Evolutionary conservation across 2,329 filamentous ascomycete genomes (phyloP).

Genomic region (Elsinoe batatas): DNA sequence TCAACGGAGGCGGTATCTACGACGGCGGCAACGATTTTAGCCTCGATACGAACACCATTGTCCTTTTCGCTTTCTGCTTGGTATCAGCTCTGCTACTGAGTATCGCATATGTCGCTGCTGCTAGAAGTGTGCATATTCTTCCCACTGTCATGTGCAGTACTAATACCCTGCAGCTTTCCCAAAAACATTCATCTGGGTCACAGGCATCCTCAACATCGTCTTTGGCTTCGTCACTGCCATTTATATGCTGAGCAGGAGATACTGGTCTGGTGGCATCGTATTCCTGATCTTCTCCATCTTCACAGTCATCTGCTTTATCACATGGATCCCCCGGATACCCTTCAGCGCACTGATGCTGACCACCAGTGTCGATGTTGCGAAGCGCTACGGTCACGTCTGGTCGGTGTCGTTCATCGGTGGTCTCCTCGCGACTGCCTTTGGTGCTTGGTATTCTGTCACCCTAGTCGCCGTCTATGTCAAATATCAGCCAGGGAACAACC

Average conservation of each 20-base stretch:
- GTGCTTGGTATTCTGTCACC: slow-evolving; percentile 78
- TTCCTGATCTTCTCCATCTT: slow-evolving; percentile 78
- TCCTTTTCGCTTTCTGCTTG: slow-evolving; percentile 74
- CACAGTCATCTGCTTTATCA: slow-evolving; percentile 71
- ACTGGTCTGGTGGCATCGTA: slow-evolving; percentile 78
- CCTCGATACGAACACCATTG: slow-evolving; percentile 73
- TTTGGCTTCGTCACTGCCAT: slow-evolving; percentile 78
- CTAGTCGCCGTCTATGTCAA: slow-evolving; percentile 78
- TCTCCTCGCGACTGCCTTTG: slow-evolving; percentile 62
- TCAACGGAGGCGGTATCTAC: slow-evolving; percentile 66
- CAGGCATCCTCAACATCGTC: slow-evolving; percentile 76
- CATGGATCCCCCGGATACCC: slow-evolving; percentile 82
- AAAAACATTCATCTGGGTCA: slow-evolving; percentile 69
- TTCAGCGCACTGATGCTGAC: slow-evolving; percentile 86
- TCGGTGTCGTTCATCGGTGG: slow-evolving; percentile 77
- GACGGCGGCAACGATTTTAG: slow-evolving; percentile 54
- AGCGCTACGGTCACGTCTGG: slow-evolving; percentile 76
- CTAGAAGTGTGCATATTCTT: slow-evolving; percentile 36
- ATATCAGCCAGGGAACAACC: slow-evolving; percentile 59
- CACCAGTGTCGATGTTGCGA: slow-evolving; percentile 75
- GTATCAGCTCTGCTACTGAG: slow-evolving; percentile 64
- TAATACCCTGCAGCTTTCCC: slow-evolving; percentile 37
- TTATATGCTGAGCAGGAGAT: slow-evolving; percentile 68
- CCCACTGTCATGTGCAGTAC: background rate
- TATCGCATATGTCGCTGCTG: slow-evolving; percentile 64